These are phyloP conservation scores for Curvularia hawaiiensis DNA, from an alignment of 2,329 filamentous ascomycete species.

Conservation along the genomic window DNA sequence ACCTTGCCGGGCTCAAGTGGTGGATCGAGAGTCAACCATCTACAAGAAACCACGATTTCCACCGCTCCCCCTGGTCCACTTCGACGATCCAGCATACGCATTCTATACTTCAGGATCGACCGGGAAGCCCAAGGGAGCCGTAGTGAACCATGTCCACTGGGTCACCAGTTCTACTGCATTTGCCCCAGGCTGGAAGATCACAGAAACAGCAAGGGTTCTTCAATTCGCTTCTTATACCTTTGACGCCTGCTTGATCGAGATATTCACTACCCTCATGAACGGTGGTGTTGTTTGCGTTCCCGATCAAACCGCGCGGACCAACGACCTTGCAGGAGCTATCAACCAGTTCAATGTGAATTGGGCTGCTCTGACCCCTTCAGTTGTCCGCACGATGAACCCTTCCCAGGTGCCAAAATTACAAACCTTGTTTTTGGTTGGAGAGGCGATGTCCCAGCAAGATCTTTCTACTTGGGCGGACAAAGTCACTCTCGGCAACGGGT, in stretches of 20 bases:
- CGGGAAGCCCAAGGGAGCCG: constrained; percentile 63
- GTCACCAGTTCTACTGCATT: constrained; percentile 51
- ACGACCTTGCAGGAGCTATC: constrained; percentile 52
- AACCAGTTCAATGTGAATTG: constrained; percentile 48
- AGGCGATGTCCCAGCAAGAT: constrained; percentile 42
- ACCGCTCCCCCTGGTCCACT: constrained; percentile 41
- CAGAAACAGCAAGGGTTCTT: constrained; percentile 60
- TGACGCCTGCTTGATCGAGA: constrained; percentile 54
- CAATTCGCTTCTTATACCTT: constrained; percentile 55
- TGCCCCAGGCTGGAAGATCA: constrained; percentile 49
- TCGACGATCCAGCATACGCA: constrained; percentile 62
- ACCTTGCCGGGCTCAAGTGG: constrained; percentile 29
- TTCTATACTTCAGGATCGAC: constrained; percentile 66
- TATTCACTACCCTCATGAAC: constrained; percentile 52
- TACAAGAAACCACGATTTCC: constrained; percentile 36
- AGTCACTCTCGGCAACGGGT: constrained; percentile 46
- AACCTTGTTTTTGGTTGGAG: constrained; percentile 39
- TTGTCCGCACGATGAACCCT: constrained; percentile 39
- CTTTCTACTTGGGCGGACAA: constrained; percentile 44
- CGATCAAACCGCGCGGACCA: constrained; percentile 53
- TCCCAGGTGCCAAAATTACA: constrained; percentile 35
- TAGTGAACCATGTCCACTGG: constrained; percentile 65
- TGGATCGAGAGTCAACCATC: constrained; percentile 51
- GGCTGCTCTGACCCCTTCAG: constrained; percentile 53
- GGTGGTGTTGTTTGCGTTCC: constrained; percentile 58